Conservation (phyloP, 2,329 filamentous ascomycete genomes). For the Cladosporium sp. region DNA sequence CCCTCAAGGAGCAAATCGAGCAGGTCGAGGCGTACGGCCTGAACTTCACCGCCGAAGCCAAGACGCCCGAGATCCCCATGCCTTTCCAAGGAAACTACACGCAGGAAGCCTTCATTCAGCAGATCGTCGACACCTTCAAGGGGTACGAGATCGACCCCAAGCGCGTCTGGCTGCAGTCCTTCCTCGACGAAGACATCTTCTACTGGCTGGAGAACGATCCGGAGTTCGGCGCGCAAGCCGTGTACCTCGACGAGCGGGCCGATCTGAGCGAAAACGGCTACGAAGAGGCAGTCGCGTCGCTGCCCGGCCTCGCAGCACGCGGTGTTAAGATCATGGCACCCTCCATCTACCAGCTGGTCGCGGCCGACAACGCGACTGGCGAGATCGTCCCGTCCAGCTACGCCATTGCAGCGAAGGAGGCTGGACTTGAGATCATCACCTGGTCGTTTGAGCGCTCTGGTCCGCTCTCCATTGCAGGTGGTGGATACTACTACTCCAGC, state of each 20-base stretch:
- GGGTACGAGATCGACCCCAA: constrained; percentile 48
- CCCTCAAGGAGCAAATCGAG: constrained; percentile 59
- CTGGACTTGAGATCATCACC: constrained; percentile 61
- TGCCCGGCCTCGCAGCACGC: constrained; percentile 52
- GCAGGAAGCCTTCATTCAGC: constrained; percentile 60
- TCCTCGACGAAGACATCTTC: constrained; percentile 50
- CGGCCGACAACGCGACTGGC: constrained; percentile 41
- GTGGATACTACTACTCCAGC: constrained; percentile 53
- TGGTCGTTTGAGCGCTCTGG: constrained; percentile 67
- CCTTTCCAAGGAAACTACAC: constrained; percentile 63
- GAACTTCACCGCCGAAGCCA: constrained; percentile 64
- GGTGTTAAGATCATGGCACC: constrained; percentile 63
- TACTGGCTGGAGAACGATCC: constrained; percentile 64
- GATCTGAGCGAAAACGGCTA: constrained; percentile 49
- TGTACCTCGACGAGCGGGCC: constrained; percentile 62
- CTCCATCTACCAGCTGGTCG: constrained; percentile 59
- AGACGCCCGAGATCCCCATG: constrained; percentile 65
- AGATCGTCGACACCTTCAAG: constrained; percentile 60
- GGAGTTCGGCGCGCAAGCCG: constrained; percentile 57
- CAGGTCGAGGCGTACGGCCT: constrained; percentile 48
- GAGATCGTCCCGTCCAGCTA: constrained; percentile 62
- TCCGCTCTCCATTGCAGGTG: constrained; percentile 47
- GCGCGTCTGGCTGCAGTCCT: constrained; percentile 62
- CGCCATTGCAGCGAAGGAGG: constrained; percentile 55
- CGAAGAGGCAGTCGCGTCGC: constrained; percentile 51